Evolutionary conservation across 2,329 filamentous ascomycete genomes (phyloP), one percentile per base, ranked within the genome.

Genomic region (Fusarium miscanthi): DNA sequence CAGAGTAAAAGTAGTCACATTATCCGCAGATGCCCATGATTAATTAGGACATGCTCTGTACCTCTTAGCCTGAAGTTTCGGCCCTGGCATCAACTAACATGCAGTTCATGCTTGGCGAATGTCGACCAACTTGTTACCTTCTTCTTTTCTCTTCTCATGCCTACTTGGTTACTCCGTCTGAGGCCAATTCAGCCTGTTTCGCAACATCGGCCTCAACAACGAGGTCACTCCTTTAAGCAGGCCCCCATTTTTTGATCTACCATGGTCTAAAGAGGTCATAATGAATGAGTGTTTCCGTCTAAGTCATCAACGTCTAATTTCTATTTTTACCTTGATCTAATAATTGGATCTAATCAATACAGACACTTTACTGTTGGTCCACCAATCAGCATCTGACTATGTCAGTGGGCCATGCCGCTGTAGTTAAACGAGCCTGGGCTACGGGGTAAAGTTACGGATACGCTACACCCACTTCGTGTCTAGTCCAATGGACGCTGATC

Each of bases 371-470:
- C 27, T 13, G 11, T n/a, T 37, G 27, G 23, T 38, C 31, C 31
- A 64, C 66, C 66, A 69, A 69, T 69, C 64, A 69, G 45, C 30
- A 27, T 64, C n/a, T 40, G 27, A 38, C 30, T 12, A 42, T 37
- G 40, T 64, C 40, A 64, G 58, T 58, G 66, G 66, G 21, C 56
- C 64, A 61, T 27, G n/a, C n/a, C 27, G n/a, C 19, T 42, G 23
- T 58, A 52, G 45, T 63, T 69, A 52, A 38, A 63, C 66, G 38
- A 63, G 64, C 41, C 48, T 49, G 33, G 54, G 51, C 30, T 49
- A 49, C 11, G 46, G 27, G 46, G 46, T 4, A 48, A 48, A 48
- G 45, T 27, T n/a, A 48, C 27, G 11, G 46, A 31, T 49, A 25
- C 46, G 25, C 63, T 58, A 63, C 46, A 17, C 63, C 64, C 17